These are phyloP conservation scores for Lachnellula arida DNA, from an alignment of 2,329 filamentous ascomycete genomes.

Conservation along the genomic window DNA sequence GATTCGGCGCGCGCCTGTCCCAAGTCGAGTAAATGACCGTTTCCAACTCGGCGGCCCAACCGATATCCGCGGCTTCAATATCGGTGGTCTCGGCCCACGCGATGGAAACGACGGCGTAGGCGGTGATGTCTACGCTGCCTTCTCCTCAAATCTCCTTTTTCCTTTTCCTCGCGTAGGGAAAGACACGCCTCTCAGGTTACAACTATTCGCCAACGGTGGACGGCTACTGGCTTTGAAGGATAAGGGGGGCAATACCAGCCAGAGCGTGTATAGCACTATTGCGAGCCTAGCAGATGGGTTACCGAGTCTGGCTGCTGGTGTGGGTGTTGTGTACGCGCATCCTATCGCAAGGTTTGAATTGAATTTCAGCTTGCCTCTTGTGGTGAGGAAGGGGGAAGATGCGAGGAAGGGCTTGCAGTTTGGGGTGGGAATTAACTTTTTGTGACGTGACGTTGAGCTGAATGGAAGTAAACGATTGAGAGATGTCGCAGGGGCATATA, in stretches of 20 bases:
- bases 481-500: neutral
- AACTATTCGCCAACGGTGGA: slow-evolving; percentile 88
- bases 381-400: slow-evolving; percentile 77
- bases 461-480: neutral
- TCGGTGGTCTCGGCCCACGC: slow-evolving; percentile 82
- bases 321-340: slow-evolving; percentile 92
- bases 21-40: slow-evolving; percentile 85
- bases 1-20: slow-evolving; percentile 50
- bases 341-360: slow-evolving; percentile 90
- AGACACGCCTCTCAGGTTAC: slow-evolving; percentile 79
- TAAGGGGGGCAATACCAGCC: slow-evolving; percentile 21
- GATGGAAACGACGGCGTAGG: slow-evolving; percentile 84
- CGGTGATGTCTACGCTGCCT: slow-evolving; percentile 87
- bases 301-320: slow-evolving; percentile 79
- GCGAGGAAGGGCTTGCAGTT: slow-evolving; percentile 88
- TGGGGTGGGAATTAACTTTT: slow-evolving; percentile 93
- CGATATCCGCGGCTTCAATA: slow-evolving; percentile 88
- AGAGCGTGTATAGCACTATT: slow-evolving; percentile 52
- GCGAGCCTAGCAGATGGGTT: slow-evolving; percentile 67
- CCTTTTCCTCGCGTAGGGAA: slow-evolving; percentile 78
- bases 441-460: slow-evolving; percentile 48
- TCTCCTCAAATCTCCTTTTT: slow-evolving; percentile 77
- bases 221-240: slow-evolving; percentile 72
- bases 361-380: slow-evolving; percentile 87
- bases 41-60: slow-evolving; percentile 94